phyloP scores from a whole-genome alignment of 2,329 filamentous ascomycete genomes.

The Penicillium digitatum region DNA sequence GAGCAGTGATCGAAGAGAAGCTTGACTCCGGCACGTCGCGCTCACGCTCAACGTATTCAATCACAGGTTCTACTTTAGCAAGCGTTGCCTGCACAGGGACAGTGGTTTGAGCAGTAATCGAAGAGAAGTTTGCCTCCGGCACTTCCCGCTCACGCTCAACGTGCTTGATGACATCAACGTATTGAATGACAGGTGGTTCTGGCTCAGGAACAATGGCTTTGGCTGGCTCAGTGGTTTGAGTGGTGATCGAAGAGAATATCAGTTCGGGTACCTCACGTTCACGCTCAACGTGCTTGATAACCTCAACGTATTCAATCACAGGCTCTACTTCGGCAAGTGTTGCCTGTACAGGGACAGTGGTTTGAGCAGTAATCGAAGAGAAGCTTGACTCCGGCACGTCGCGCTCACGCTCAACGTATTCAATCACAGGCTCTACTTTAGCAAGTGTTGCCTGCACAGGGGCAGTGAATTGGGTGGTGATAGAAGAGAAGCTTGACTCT shows the following conservation, averaged over 20 bases:
- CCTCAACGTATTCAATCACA: constrained; percentile 6
- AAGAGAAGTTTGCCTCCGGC: constrained; percentile 26
- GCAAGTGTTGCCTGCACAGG: constrained; percentile 23
- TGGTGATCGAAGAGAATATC: constrained; percentile 30
- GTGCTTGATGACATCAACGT: constrained; percentile 5
- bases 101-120: constrained; percentile 28
- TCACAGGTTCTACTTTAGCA: constrained; percentile 14
- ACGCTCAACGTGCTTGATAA: constrained; percentile 6
- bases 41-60: constrained; percentile 6
- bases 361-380: constrained; percentile 26
- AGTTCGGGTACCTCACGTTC: constrained; percentile 16
- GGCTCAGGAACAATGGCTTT: constrained; percentile 17
- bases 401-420: constrained; percentile 13
- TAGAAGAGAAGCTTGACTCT: constrained; percentile 28
- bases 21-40: constrained; percentile 16
- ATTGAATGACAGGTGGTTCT: constrained; percentile 10
- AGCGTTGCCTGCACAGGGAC: constrained; percentile 22
- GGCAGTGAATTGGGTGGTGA: constrained; percentile 29
- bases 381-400: constrained; percentile 25
- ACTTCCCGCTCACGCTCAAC: constrained; percentile 7
- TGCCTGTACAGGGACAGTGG: constrained; percentile 31
- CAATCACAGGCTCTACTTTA: constrained; percentile 14
- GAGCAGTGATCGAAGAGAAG: constrained; percentile 31
- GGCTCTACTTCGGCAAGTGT: constrained; percentile 17
- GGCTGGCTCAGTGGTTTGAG: constrained; percentile 25